Percentiles rank a stretch among this genome's conserved stretches.
Conservation (phyloP, 2,329 filamentous ascomycete species). For the Fusarium irregulare region DNA sequence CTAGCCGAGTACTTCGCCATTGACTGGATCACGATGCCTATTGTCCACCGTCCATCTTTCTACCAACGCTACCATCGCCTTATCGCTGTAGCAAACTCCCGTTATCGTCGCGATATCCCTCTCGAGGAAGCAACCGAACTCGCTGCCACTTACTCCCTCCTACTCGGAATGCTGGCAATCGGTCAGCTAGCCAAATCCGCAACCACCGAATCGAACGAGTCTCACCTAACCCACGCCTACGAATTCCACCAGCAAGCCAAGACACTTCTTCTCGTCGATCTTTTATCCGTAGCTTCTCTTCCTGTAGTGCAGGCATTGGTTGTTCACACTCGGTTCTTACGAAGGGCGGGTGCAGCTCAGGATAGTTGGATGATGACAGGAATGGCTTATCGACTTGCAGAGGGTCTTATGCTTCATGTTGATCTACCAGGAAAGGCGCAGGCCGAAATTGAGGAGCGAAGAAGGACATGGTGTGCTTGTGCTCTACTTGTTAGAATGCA, state of each 20-base stretch:
- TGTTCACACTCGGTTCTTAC: conserved; percentile 42
- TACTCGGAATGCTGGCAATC: conserved; percentile 45
- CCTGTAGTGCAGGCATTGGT: conserved; percentile 43
- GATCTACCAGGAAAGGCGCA: conserved; percentile 39
- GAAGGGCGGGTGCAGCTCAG: conserved; percentile 30
- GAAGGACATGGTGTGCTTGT: conserved; percentile 45
- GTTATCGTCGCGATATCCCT: conserved; percentile 45
- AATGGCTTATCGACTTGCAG: conserved; percentile 42
- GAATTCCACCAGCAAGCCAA: conserved; percentile 44
- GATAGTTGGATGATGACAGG: conserved; percentile 44
- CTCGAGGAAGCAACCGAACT: conserved; percentile 44
- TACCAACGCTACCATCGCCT: conserved; percentile 44
- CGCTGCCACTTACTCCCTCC: conserved; percentile 40
- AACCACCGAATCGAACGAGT: conserved; percentile 5
- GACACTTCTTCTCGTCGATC: conserved; percentile 38
- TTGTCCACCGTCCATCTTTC: conserved; percentile 42
- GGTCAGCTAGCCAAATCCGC: conserved; percentile 38
- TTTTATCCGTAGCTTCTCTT: conserved; percentile 37
- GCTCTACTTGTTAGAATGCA: conserved; percentile 40
- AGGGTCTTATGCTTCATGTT: conserved; percentile 40
- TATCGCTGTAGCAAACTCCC: conserved; percentile 45
- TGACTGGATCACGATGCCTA: conserved; percentile 44
- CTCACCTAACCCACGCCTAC: conserved; percentile 22
- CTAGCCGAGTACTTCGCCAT: conserved; percentile 42
- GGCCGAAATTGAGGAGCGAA: conserved; percentile 39